Percentiles rank a stretch among this genome's conserved stretches.
phyloP scores from a whole-genome alignment of 2,329 filamentous ascomycete species.

The Aspergillus candidus region DNA sequence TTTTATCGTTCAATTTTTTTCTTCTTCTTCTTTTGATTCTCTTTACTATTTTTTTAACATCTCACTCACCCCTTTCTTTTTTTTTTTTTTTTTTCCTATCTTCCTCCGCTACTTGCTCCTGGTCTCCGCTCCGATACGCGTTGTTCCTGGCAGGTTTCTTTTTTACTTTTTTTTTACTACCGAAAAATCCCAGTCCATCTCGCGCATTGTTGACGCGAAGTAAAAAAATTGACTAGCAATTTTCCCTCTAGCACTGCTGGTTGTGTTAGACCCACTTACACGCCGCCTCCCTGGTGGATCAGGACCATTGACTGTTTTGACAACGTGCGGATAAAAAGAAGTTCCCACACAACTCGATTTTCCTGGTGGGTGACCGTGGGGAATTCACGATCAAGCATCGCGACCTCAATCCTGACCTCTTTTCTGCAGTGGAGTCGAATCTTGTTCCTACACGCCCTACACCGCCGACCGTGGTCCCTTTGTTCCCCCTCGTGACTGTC shows the following conservation, averaged over 20 bases:
- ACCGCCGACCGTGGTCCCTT: constrained; percentile 8
- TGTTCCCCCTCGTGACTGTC: too few species aligned
- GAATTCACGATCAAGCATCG: constrained; percentile 34
- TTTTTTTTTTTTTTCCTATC: constrained; percentile 13
- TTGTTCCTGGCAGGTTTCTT: constrained; percentile 16
- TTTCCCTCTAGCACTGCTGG: constrained; percentile 24
- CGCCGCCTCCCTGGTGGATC: constrained; percentile 37
- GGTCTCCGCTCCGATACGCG: constrained; percentile 9
- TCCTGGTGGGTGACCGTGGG: constrained; percentile 37
- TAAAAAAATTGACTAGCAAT: constrained; percentile 23
- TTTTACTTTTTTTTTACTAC: constrained; percentile 13
- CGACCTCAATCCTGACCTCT: constrained; percentile 23
- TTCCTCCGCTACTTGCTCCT: constrained; percentile 4
- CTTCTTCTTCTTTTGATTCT: constrained; percentile 17
- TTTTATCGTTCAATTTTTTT: constrained; percentile 6
- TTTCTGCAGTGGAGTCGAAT: constrained; percentile 28
- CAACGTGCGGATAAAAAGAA: constrained; percentile 39
- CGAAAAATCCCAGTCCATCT: constrained; percentile 17
- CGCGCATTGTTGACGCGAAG: constrained; percentile 31
- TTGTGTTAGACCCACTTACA: constrained; percentile 36
- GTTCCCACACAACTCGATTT: constrained; percentile 33
- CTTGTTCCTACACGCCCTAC: constrained; percentile 17
- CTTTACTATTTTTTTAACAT: constrained; percentile 10
- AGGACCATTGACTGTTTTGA: constrained; percentile 32
- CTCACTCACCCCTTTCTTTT: constrained; percentile 14